Base-by-base conservation (phyloP, 1,284 basidiomycete genomes). In the Moesziomyces sp. region DNA sequence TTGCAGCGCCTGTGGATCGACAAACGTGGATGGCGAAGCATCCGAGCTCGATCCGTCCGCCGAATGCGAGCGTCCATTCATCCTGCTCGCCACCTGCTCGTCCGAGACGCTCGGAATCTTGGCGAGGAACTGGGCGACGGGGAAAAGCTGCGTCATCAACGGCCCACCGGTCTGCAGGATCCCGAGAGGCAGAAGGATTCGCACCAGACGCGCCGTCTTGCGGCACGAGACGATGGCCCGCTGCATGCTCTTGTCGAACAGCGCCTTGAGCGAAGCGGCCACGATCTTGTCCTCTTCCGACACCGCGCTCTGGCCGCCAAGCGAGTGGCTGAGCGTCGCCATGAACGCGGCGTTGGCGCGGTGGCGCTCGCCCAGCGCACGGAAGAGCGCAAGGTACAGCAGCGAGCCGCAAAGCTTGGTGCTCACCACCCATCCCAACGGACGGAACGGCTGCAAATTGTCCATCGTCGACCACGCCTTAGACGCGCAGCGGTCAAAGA, bases 401-500 rank as follows among this genome's bases (percentile, higher is more conserved):
- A 79, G 62, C 38, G 67, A 58, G 1, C 71, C 75, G 34, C 70
- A 71, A 2, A 79, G 58, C 60, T 79, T 80, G 62, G 77, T 72
- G 42, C 58, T 58, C 16, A 64, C 66, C 26, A 80, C 74, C 79
- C 79, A 80, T 13, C 61, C 58, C 1, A 77, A 35, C 6, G 77
- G 79, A 24, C 76, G 75, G 57, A 80, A 79, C 19, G 73, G 71
- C 52, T 74, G 68, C 11, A 79, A 56, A 23, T 42, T 64, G 50
- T 79, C 72, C 78, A 80, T 77, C n/a, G 65, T 64, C n/a, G 66
- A 58, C 53, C 74, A 57, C 8, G 75, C 73, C 45, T 74, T 74
- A 38, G 67, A 54, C 1, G 73, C 64, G 46, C 79, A 80, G 5
- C 68, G 52, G 57, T 80, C 79, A 49, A 79, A 80, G 77, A 80